Evolutionary conservation across 768 basidiomycete species (phyloP).

Genomic region (Kwoniella sp.): DNA sequence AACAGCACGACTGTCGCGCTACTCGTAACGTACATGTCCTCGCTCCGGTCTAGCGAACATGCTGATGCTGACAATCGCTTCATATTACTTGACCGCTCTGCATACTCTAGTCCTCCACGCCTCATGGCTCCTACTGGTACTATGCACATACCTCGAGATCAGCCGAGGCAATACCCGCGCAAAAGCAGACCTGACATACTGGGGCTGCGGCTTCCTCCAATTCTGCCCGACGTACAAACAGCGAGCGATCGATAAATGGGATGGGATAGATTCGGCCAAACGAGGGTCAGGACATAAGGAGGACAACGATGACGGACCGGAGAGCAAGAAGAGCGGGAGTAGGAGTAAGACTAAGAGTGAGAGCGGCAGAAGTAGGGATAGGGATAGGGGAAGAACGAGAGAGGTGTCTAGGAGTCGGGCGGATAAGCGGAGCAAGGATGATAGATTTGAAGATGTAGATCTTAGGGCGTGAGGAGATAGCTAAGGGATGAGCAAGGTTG

Average conservation of each 20-base stretch:
- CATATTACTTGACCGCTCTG: not conserved
- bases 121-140: constrained; percentile 9
- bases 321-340: not conserved
- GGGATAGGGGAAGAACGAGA: not conserved
- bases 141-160: constrained; percentile 6
- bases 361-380: not conserved
- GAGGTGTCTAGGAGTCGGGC: not conserved
- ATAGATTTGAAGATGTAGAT: not conserved
- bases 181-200: constrained; percentile 8
- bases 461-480: not conserved
- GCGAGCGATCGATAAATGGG: constrained; percentile 16
- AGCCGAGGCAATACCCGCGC: constrained; percentile 7
- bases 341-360: not conserved
- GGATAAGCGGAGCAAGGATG: not conserved
- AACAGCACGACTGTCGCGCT: not conserved
- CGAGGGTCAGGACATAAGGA: not conserved
- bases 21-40: too few species aligned
- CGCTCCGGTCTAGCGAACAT: not conserved
- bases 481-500: too few species aligned
- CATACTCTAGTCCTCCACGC: constrained; percentile 14
- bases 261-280: not conserved
- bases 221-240: not conserved
- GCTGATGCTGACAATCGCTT: not conserved
- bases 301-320: constrained; percentile 13
- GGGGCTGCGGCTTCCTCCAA: constrained; percentile 9